A percentile compares a stretch with the other conserved stretches of the same genome.
These are phyloP conservation scores for Tricharina praecox DNA, from an alignment of 495 filamentous ascomycete genomes.

Conservation along the genomic window DNA sequence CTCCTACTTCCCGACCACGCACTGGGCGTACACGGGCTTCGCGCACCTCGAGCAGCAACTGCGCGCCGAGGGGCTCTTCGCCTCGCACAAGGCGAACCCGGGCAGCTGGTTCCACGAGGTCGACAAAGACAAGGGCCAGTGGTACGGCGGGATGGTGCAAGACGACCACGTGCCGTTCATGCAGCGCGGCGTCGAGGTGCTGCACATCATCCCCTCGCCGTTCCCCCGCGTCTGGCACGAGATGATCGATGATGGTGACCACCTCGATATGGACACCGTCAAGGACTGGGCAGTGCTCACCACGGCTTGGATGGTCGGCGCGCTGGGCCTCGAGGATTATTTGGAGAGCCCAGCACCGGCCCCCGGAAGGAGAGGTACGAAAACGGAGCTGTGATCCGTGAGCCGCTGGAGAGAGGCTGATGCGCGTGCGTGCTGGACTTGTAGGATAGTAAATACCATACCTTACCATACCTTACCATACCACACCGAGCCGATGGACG, in stretches of 20 bases:
- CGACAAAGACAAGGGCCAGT: conserved; percentile 29
- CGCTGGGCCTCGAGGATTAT: conserved; percentile 73
- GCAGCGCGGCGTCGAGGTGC: conserved; percentile 60
- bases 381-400: background rate
- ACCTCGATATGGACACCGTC: conserved; percentile 67
- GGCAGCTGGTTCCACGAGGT: conserved; percentile 22
- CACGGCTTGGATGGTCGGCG: conserved; percentile 75
- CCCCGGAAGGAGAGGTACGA: background rate
- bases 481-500: no score
- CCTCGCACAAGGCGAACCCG: conserved; percentile 30
- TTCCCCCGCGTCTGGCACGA: conserved; percentile 84
- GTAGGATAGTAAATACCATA: no score
- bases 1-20: conserved; percentile 71
- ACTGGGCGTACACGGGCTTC: conserved; percentile 77
- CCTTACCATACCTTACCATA: no score
- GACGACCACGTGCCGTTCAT: conserved; percentile 92
- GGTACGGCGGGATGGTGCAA: conserved; percentile 37
- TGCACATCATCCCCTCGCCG: conserved; percentile 69
- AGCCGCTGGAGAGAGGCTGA: background rate
- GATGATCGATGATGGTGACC: conserved; percentile 64
- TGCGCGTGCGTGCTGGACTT: no score
- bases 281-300: conserved; percentile 75
- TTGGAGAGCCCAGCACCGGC: background rate
- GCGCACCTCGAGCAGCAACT: conserved; percentile 53
- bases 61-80: conserved; percentile 37